Base-by-base conservation (phyloP, 2,329 filamentous ascomycete species). In the Xylariomycetidae sp. region DNA sequence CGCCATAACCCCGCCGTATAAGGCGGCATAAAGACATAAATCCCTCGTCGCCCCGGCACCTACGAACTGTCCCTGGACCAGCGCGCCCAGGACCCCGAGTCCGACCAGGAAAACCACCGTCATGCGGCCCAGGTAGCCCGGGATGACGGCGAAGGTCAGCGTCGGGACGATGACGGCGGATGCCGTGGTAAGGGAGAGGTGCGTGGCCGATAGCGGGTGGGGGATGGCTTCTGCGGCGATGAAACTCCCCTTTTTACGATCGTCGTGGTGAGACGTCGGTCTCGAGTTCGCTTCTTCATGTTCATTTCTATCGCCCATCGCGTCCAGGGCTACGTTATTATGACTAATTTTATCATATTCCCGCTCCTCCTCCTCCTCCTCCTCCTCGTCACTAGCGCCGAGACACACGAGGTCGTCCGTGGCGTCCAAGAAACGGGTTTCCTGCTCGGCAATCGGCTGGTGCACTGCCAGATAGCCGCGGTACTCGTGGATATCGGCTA, bases 361-460 rank as follows among this genome's bases (percentile, higher is more conserved):
- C 6, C 50, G 45, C 5, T 49, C 44, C 10, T 46, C 37, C 3
- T 29, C 33, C 8, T 38, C 42, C 13, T 49, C 44, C 17, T 47
- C 51, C 5, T 49, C 45, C 8, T 42, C 40, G 2, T 29, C 35
- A 6, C 17, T 19, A 10, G 46, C 42, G 8, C 51, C 51, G 3
- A 67, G 40, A 9, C 62, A 64, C 14, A 83, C 54, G 10, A 84
- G 64, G 42, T 83, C 80, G 5, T 70, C 59, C 10, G 61, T 53
- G 4, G 62, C 57, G 25, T 76, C 67, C 5, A 85, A 66, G 47
- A 85, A 85, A 4, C 64, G 64, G 3, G 69, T 67, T 54, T 88
- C 83, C 7, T 61, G 50, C 25, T 77, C 67, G 23, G 72, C 70
- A 29, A 87, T 70, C 6, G 74, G 71, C 19, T 63, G 62, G 37